Evolutionary conservation across 129 eudicot genomes (phyloP), one percentile per base, ranked within the genome.

Genomic region (Chrysanthemum lavandulifolium): DNA sequence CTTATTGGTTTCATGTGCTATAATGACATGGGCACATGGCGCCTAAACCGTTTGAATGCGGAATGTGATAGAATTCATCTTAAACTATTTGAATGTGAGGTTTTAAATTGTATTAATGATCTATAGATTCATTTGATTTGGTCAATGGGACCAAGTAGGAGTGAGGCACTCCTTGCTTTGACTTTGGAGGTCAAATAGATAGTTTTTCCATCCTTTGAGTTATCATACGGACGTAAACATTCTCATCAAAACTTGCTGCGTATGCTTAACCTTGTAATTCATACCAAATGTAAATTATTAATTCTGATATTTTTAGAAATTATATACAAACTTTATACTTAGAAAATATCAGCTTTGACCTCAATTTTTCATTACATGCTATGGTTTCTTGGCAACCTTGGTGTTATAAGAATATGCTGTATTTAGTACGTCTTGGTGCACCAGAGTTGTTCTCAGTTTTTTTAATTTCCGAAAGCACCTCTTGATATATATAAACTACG

Each of bases 181-280:
- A 67, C 52, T 57, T 67, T 67, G 10, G 52, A 67, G 53, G 80
- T 59, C 74, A 76, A 57, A 67, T 19, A 8, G 29, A 58, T 61
- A 13, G 10, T 14, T 29, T 18, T 40, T 10, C 47, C 10, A 23
- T 40, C 47, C 1, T 40, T 18, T 21, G 11, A 74, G 21, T 63
- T 31, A 8, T 53, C 58, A 14, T 53, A 53, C 4, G 8, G 6
- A 53, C 4, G 19, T 13, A 3, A 14, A 53, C 19, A 53, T 53
- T 40, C 10, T 40, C 10, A 40, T 0, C 9, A 13, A 16, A 53
- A 53, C 19, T 13, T 12, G 54, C 15, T 13, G 57, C 1, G 18
- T 52, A 13, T 14, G 58, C 0, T 14, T 15, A 51, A 18, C 52
- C 10, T 18, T 16, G 67, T 18, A n/a, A 0, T 16, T 15, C 40